Conservation (phyloP, 2,329 filamentous ascomycete species). For the Fusarium sp. region DNA sequence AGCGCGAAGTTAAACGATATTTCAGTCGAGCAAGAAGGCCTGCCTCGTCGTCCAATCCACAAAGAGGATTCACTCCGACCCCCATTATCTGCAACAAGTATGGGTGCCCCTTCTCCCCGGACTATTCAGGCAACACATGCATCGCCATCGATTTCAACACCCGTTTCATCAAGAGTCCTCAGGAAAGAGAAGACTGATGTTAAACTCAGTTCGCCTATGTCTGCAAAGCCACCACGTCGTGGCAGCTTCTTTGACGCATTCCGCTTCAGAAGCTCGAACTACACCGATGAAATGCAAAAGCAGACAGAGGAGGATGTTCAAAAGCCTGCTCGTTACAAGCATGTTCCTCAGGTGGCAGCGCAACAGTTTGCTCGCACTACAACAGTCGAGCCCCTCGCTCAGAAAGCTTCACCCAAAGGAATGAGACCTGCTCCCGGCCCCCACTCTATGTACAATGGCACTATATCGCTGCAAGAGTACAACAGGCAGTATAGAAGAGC, state of each 20-base stretch:
- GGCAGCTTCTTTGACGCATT: constrained; percentile 38
- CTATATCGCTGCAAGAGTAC: constrained; percentile 48
- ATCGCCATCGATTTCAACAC: not conserved
- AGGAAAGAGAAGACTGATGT: constrained; percentile 21
- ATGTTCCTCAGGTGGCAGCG: constrained; percentile 64
- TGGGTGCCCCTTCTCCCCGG: constrained; percentile 19
- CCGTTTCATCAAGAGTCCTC: constrained; percentile 5
- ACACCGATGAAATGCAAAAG: constrained; percentile 30
- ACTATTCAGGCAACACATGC: not conserved
- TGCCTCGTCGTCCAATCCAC: constrained; percentile 35
- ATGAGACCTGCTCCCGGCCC: constrained; percentile 46
- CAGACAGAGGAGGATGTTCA: constrained; percentile 22
- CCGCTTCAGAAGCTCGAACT: constrained; percentile 41
- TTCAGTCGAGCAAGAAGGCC: constrained; percentile 58
- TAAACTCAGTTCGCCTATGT: not conserved
- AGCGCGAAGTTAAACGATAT: constrained; percentile 61
- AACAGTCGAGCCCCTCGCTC: constrained; percentile 51
- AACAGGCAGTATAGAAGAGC: constrained; percentile 49
- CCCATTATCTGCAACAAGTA: constrained; percentile 13
- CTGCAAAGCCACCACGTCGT: constrained; percentile 23
- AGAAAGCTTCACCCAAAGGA: constrained; percentile 53
- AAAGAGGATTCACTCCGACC: constrained; percentile 40
- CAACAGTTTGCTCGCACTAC: constrained; percentile 64
- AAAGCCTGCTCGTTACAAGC: constrained; percentile 50
- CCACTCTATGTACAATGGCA: constrained; percentile 34